Evolutionary conservation across 2,329 filamentous ascomycete genomes (phyloP).

Genomic region (Monosporascus sp.): DNA sequence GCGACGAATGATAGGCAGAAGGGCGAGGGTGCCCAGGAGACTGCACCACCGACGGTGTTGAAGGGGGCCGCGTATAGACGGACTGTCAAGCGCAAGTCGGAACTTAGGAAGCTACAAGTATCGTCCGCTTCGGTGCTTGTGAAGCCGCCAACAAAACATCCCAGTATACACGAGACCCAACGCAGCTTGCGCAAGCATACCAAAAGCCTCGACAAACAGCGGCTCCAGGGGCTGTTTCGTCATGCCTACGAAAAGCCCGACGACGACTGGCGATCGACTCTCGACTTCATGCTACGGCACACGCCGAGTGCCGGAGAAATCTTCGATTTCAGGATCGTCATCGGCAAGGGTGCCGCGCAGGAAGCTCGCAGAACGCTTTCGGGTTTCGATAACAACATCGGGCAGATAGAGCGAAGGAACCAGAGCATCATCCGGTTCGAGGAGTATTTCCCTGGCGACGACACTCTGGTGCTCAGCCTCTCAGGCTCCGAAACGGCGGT

Average conservation of each 20-base stretch:
- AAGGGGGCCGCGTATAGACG: slow-evolving; percentile 5
- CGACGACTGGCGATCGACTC: slow-evolving; percentile 13
- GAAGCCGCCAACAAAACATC: slow-evolving; percentile 6
- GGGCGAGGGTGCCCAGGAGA: neutral
- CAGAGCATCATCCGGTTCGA: slow-evolving; percentile 20
- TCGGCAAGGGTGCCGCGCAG: slow-evolving; percentile 18
- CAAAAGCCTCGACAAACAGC: slow-evolving; percentile 14
- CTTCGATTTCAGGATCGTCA: slow-evolving; percentile 21
- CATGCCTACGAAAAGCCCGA: slow-evolving; percentile 4
- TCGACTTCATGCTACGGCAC: slow-evolving; percentile 20
- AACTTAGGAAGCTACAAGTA: slow-evolving; percentile 1
- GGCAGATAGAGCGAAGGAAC: slow-evolving; percentile 18
- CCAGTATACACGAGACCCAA: slow-evolving; percentile 5
- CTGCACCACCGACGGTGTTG: neutral
- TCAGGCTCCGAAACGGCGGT: slow-evolving; percentile 21
- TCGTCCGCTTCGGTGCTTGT: slow-evolving; percentile 6
- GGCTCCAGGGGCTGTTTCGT: slow-evolving; percentile 8
- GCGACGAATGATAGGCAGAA: neutral
- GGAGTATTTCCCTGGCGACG: slow-evolving; percentile 6
- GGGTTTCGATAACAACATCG: slow-evolving; percentile 17
- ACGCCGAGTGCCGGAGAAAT: slow-evolving; percentile 17
- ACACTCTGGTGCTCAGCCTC: slow-evolving; percentile 17
- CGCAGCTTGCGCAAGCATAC: slow-evolving; percentile 17
- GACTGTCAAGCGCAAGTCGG: slow-evolving; percentile 8
- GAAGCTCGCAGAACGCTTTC: slow-evolving; percentile 16